Evolutionary conservation across 2,329 filamentous ascomycete species (phyloP).

Genomic region (Pseudopyrenochaeta lycopersici): DNA sequence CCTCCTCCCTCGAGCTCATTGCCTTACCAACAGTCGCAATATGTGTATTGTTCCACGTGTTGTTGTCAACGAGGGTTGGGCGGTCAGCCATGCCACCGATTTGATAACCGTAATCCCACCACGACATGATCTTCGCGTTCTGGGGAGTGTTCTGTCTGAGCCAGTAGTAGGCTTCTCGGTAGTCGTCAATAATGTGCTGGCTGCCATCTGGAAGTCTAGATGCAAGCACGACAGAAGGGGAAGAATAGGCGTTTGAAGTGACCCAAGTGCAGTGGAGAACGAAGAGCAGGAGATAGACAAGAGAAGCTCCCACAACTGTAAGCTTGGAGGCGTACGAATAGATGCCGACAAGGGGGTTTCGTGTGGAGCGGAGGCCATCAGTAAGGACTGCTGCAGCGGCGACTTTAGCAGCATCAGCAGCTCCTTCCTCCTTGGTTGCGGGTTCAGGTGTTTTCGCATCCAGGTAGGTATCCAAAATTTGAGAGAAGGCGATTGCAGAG

Average conservation of each 20-base stretch:
- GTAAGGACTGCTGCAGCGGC: slow-evolving; percentile 61
- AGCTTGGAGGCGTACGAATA: slow-evolving; percentile 82
- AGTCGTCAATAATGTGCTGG: slow-evolving; percentile 99
- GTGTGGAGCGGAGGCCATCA: slow-evolving; percentile 73
- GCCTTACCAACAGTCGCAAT: slow-evolving; percentile 99
- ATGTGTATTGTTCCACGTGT: slow-evolving; percentile 99
- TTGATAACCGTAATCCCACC: slow-evolving; percentile 99
- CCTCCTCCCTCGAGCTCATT: slow-evolving; percentile 96
- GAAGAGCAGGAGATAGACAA: slow-evolving; percentile 87
- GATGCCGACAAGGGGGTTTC: slow-evolving; percentile 80
- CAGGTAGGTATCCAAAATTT: slow-evolving; percentile 88
- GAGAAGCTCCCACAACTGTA: slow-evolving; percentile 75
- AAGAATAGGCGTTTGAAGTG: slow-evolving; percentile 98
- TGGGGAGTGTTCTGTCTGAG: slow-evolving; percentile 94
- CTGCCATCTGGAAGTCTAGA: slow-evolving; percentile 92
- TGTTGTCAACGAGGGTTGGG: slow-evolving; percentile 97
- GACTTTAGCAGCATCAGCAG: slow-evolving; percentile 42
- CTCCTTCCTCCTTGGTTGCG: slow-evolving; percentile 57
- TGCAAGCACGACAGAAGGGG: slow-evolving; percentile 93
- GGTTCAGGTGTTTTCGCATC: slow-evolving; percentile 68
- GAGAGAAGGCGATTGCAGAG: slow-evolving; percentile 86
- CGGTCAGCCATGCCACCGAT: slow-evolving; percentile 99
- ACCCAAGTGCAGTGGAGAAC: slow-evolving; percentile 99
- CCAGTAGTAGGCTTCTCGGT: slow-evolving; percentile 99
- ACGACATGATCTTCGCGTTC: slow-evolving; percentile 98